Evolutionary conservation across 2,329 filamentous ascomycete genomes (phyloP).

Genomic region (Sclerotinia glacialis): DNA sequence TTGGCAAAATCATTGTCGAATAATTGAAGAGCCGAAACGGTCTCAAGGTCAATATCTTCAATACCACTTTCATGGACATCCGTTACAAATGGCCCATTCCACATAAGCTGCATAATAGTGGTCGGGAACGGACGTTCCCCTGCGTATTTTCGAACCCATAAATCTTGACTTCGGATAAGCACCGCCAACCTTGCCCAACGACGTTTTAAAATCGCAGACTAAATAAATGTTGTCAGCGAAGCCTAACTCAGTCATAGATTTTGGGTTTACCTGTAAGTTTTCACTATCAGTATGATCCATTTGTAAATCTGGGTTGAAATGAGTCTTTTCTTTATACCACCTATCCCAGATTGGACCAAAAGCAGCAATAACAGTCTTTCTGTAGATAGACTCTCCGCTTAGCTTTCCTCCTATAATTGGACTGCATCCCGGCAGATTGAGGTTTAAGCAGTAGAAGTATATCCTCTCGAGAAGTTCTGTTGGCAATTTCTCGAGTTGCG

Average conservation of each 20-base stretch:
- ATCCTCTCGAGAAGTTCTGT: constrained; percentile 37
- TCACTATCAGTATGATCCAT: background rate
- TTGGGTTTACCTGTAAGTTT: constrained; percentile 22
- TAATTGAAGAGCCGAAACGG: background rate
- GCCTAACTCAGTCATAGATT: background rate
- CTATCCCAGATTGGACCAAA: constrained; percentile 36
- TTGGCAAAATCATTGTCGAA: constrained; percentile 17
- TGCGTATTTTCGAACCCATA: constrained; percentile 29
- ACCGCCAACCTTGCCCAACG: constrained; percentile 35
- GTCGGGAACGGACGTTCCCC: background rate
- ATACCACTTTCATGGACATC: too few species aligned
- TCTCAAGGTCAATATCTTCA: background rate
- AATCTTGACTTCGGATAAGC: constrained; percentile 32
- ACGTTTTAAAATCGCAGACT: constrained; percentile 34
- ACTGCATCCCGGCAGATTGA: constrained; percentile 36
- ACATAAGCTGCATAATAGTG: background rate
- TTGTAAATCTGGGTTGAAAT: background rate
- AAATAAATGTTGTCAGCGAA: constrained; percentile 9
- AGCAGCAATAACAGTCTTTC: constrained; percentile 29
- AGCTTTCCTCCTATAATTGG: constrained; percentile 36
- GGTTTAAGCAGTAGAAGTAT: constrained; percentile 36
- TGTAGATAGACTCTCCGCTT: constrained; percentile 34
- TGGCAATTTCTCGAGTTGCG: constrained; percentile 36
- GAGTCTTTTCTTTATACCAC: constrained; percentile 16
- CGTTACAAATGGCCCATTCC: background rate